Base-by-base conservation (phyloP, 768 basidiomycete genomes). In the Lanmaoa pseudosensibilis region DNA sequence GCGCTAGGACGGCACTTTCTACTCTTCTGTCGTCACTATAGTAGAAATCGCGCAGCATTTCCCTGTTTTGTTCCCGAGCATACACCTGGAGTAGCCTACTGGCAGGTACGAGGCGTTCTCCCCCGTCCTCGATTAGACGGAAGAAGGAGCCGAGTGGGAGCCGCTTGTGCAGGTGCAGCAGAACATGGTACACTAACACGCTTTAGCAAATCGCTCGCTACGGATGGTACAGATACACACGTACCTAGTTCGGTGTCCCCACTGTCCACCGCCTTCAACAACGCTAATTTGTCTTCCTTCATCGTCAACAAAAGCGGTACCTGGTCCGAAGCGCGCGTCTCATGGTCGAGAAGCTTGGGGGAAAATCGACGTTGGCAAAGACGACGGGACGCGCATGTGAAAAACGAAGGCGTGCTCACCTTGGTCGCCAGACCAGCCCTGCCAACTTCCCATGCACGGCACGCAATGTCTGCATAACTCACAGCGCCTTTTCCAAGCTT, bases 21-120 rank as follows among this genome's bases (percentile, higher is more conserved):
- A 92, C 88, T 45, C 95, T 81, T 52, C 97, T 80, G 73, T 98
- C 97, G 65, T 99, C 97, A 36, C 96, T 96, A 67, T 96, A 99
- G 72, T 94, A 98, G 73, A 95, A 98, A 69, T 99, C 94, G 16
- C 94, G 80, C 8, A 98, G 76, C 84, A 98, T 89, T 60, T 92
- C 92, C 49, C 90, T 79, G 68, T 96, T 90, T 65, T 93, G 93
- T 69, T 94, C 91, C 38, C 90, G 77, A 1, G 92, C 93, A 68
- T 95, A 96, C 1, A 95, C 92, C 69, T 96, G 90, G 44, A 96
- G 79, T 4, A 97, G 74, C 56, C 80, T 85, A 60, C 85, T 85
- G 0, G 92, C 93, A n/a, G 83, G 84, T 4, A 80, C 81, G 9
- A 96, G 81, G 41, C 77, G 73, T 36, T 85, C 78, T 3, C 94